Evolutionary conservation across 1,284 basidiomycete genomes (phyloP), one percentile per base, ranked within the genome.

Genomic region (Exobasidium rhododendri): DNA sequence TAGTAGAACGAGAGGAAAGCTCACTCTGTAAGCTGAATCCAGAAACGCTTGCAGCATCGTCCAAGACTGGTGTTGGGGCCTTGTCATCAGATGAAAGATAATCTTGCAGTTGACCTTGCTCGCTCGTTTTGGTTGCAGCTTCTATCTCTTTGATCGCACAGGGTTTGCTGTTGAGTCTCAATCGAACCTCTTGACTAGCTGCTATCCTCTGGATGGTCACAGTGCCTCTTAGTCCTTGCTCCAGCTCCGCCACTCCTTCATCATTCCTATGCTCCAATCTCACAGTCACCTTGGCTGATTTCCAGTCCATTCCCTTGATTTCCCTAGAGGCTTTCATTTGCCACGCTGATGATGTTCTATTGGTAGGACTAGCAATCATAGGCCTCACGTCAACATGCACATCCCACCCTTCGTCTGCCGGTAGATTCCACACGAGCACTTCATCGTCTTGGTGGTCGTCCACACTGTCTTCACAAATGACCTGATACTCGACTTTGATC

Each of bases 351-450:
- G 61, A 29, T 1, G 65, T 54, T 13, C 43, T 47, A 24, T 63
- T 64, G 28, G 65, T 69, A 10, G 35, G 35, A 26, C 26, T 20
- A 20, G n/a, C 26, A 50, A 24, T 28, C 29, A 56, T 89, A 74
- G 83, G 88, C 61, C 86, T 55, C 85, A 85, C 61, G 86, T 62
- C 64, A 31, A 85, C 83, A 69, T 89, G 90, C 0, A 94, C 86
- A 73, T 97, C 92, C 94, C 94, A 98, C 6, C 92, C 91, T 68
- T 92, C 87, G 3, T 83, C 81, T 0, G 86, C 84, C 2, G 91
- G 89, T 20, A 98, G 80, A 3, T 22, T 24, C 57, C 57, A 58
- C 11, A 17, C 26, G 3, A 57, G 45, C 4, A 26, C 14, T 17
- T n/a, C 24, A 47, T 43, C 46, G 10, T 44, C 56, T 20, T 88